phyloP scores from a whole-genome alignment of 2,329 filamentous ascomycete species.

The Acarospora socialis region DNA sequence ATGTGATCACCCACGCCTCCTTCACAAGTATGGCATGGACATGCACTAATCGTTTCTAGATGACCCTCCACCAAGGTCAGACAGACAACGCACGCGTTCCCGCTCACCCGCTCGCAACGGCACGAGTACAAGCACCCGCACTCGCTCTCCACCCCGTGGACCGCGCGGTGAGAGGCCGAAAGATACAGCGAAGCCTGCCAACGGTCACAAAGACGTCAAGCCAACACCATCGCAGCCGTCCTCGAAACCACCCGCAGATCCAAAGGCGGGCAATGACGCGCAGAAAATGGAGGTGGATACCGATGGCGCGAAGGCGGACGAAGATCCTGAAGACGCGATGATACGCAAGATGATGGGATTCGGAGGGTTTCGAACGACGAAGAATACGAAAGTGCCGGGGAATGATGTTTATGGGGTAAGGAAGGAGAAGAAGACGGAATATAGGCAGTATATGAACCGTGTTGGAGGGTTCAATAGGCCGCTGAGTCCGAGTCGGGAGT shows the following conservation, averaged over 20 bases:
- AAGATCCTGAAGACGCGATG: constrained; percentile 53
- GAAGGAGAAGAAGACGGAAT: constrained; percentile 90
- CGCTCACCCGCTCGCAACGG: constrained; percentile 1
- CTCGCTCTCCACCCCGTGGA: constrained; percentile 15
- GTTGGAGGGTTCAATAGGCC: constrained; percentile 36
- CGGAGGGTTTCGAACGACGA: constrained; percentile 68
- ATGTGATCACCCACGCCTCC: constrained; percentile 7
- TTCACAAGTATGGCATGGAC: constrained; percentile 3
- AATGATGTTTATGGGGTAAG: constrained; percentile 71
- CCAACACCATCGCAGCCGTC: constrained; percentile 3
- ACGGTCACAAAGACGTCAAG: constrained; percentile 2
- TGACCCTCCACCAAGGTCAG: constrained; percentile 14
- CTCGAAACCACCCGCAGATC: constrained; percentile 17
- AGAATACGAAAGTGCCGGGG: constrained; percentile 74
- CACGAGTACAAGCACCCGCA: constrained; percentile 9
- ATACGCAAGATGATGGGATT: constrained; percentile 91
- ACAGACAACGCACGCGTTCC: constrained; percentile 19
- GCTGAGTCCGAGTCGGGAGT: constrained; percentile 26
- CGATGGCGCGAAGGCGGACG: constrained; percentile 20
- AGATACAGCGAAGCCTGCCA: too few species aligned
- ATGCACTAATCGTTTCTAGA: constrained; percentile 14
- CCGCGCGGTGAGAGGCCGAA: background rate
- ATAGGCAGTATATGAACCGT: constrained; percentile 81
- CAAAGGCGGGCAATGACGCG: constrained; percentile 20
- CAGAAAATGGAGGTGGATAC: constrained; percentile 16